phyloP scores from a whole-genome alignment of 169 alveolate species.

The Cryptosporidium xiaoi region DNA sequence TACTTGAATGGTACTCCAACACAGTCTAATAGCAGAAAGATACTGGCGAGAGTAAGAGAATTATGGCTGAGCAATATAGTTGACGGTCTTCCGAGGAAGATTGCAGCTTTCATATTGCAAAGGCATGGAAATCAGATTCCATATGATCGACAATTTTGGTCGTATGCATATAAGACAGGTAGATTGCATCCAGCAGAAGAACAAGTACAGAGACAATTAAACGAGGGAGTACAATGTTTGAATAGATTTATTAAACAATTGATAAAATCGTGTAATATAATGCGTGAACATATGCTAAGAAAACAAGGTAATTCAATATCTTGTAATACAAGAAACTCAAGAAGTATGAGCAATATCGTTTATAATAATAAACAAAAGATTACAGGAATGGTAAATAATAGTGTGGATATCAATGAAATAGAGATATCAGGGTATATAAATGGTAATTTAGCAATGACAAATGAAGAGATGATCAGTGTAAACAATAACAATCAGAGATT shows the following conservation, averaged over 20 bases:
- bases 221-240: slow-evolving; percentile 66
- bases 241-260: slow-evolving; percentile 70
- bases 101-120: slow-evolving; percentile 69
- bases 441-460: not conserved
- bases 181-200: slow-evolving; percentile 74
- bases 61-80: slow-evolving; percentile 64
- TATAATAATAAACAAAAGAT: not conserved
- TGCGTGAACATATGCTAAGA: slow-evolving; percentile 66
- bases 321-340: slow-evolving; percentile 25
- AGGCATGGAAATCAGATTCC: slow-evolving; percentile 73
- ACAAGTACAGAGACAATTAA: slow-evolving; percentile 70
- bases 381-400: not conserved
- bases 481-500: not conserved
- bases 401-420: not conserved
- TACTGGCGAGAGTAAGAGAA: slow-evolving; percentile 72
- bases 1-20: slow-evolving; percentile 69
- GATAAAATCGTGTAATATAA: slow-evolving; percentile 53
- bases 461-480: not conserved
- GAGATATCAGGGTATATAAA: not conserved
- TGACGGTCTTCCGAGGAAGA: slow-evolving; percentile 66
- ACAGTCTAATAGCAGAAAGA: slow-evolving; percentile 68
- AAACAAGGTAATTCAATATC: slow-evolving; percentile 26
- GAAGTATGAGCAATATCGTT: not conserved
- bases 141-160: slow-evolving; percentile 74
- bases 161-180: slow-evolving; percentile 73